Conservation (phyloP, 352 stramenopile species). For the Aphanomyces astaci region DNA sequence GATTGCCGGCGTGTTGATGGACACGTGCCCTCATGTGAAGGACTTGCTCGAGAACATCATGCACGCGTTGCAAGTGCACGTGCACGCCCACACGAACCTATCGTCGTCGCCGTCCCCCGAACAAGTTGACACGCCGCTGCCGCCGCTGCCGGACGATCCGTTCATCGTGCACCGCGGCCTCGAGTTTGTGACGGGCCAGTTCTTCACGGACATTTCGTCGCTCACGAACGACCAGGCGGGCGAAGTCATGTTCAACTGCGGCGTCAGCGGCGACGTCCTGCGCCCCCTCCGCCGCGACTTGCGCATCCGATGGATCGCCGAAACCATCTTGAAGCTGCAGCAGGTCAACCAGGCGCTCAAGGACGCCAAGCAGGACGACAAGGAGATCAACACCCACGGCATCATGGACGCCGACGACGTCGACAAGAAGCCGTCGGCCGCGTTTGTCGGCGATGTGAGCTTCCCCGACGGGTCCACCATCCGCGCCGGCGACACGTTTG, state of each 20-base stretch:
- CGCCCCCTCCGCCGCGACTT: neutral
- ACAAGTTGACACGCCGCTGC: neutral
- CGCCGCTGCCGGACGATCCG: slow-evolving; percentile 10
- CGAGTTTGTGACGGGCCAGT: slow-evolving; percentile 16
- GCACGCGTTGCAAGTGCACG: slow-evolving; percentile 15
- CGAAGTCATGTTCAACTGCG: slow-evolving; percentile 23
- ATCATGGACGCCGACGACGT: slow-evolving; percentile 22
- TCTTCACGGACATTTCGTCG: slow-evolving; percentile 18
- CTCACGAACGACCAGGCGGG: slow-evolving; percentile 15
- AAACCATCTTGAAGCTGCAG: slow-evolving; percentile 18
- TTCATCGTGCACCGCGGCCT: slow-evolving; percentile 1
- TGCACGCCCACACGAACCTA: neutral
- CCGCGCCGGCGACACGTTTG: slow-evolving; percentile 54
- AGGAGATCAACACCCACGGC: slow-evolving; percentile 5
- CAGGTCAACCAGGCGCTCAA: slow-evolving; percentile 10
- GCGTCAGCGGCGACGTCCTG: neutral
- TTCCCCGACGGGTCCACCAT: slow-evolving; percentile 80
- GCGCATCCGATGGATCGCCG: slow-evolving; percentile 16
- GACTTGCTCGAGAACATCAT: slow-evolving; percentile 17
- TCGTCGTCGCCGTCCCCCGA: neutral
- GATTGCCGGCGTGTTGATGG: slow-evolving; percentile 62
- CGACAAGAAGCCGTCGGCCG: slow-evolving; percentile 24
- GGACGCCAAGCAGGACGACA: slow-evolving; percentile 4
- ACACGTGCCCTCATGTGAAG: slow-evolving; percentile 52
- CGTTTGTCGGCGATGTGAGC: slow-evolving; percentile 85